phyloP scores from a whole-genome alignment of 176 grass and related monocot species.

The Ananas comosus region DNA sequence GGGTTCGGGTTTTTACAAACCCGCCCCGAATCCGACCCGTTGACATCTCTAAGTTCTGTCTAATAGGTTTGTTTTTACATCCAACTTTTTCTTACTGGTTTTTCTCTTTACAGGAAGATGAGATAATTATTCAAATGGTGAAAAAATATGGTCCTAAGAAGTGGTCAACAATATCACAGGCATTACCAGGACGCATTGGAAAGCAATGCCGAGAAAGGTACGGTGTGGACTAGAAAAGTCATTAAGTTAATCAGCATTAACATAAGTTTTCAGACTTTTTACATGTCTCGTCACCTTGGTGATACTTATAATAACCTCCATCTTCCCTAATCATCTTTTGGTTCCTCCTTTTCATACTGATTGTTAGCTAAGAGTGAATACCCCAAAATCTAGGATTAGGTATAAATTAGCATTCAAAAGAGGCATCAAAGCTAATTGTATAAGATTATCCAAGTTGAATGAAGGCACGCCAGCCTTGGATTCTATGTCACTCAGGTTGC shows the following conservation, averaged over 20 bases:
- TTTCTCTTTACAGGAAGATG: slow-evolving; percentile 52
- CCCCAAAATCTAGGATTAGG: no score
- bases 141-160: slow-evolving; percentile 80
- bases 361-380: neutral
- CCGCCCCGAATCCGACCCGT: no score
- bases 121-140: slow-evolving; percentile 92
- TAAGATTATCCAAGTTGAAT: no score
- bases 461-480: no score
- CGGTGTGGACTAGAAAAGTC: neutral
- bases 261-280: no score
- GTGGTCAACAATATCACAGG: slow-evolving; percentile 94
- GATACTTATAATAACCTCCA: neutral
- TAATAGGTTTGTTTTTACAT: neutral
- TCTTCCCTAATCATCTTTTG: neutral
- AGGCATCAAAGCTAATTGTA: no score
- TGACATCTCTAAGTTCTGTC: no score
- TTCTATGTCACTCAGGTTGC: no score
- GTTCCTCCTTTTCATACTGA: neutral
- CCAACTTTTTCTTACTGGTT: neutral
- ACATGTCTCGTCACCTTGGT: no score
- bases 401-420: no score
- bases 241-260: no score
- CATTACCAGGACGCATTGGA: slow-evolving; percentile 89
- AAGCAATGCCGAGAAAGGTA: slow-evolving; percentile 97
- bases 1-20: no score